Base-by-base conservation (phyloP, 306 rosid genomes). In the Clitoria ternatea region DNA sequence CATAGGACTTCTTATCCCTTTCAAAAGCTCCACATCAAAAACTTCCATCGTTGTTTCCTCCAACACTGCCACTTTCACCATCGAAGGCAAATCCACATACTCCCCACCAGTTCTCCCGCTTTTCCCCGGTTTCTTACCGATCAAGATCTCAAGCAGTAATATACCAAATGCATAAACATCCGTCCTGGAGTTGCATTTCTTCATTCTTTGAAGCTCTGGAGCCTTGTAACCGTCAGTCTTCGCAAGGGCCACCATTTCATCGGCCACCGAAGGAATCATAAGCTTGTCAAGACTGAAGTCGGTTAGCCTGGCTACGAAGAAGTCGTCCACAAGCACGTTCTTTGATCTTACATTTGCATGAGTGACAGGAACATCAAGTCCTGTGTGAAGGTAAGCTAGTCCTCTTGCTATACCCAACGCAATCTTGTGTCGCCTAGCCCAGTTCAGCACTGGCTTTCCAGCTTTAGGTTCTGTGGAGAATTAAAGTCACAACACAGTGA, bases 21-120 rank as follows among this genome's bases (percentile, higher is more conserved):
- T 95, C 82, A 91, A 72, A 4, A 91, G 80, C 47, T 91, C 97
- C 73, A 86, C 91, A 49, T 91, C 97, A 9, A 95, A 95, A 61
- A 91, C 96, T 72, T 91, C 99, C 99, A 87, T 83, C 1, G 99
- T 91, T 0, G 99, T 91, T 74, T 95, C 99, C 87, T 91, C 96
- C 74, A 95, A 72, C 59, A 95, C 99, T 0, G 97, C 96, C 6
- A 85, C 96, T 60, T 95, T 95, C 83, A 95, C 99, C 85, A 87
- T 84, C 1, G 97, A 86, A 9, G 97, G 97, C 85, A 95, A 87
- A 66, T 95, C 99, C 67, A 91, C 85, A 27, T 39, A 89, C 40
- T 85, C 91, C 0, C 88, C 87, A 5, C 62, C n/a, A n/a, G n/a
- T 84, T 63, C 97, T 94, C 53, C 91, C 99, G 6, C 60, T 81